Evolutionary conservation across 441 rosid species (phyloP).

Genomic region (Pelargonium cotyledonis): DNA sequence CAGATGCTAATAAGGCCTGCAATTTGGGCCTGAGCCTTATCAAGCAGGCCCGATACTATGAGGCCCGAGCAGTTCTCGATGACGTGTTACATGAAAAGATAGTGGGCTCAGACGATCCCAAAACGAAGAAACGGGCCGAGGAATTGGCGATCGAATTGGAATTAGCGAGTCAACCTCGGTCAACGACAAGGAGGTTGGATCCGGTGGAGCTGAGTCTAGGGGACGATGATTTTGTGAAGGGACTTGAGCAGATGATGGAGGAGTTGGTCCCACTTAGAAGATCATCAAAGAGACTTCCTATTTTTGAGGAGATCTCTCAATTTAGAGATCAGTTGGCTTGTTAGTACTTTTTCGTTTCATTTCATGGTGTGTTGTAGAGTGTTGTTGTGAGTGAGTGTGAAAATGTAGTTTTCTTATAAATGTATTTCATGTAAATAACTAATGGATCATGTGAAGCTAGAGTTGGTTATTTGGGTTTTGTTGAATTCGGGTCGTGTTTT

Average conservation of each 20-base stretch:
- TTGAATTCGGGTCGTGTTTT: too few relatives aligned
- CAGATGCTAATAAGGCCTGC: constrained; percentile 58
- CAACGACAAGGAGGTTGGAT: constrained; percentile 18
- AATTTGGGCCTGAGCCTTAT: constrained; percentile 64
- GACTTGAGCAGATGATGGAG: constrained; percentile 38
- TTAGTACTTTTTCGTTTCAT: constrained; percentile 5
- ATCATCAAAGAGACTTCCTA: constrained; percentile 63
- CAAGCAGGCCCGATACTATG: constrained; percentile 53
- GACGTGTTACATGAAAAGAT: constrained; percentile 29
- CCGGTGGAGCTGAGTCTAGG: constrained; percentile 24
- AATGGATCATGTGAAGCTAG: too few relatives aligned
- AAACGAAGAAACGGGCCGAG: constrained; percentile 48
- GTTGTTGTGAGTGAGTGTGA: background rate
- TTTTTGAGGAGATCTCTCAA: constrained; percentile 73
- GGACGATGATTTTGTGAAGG: constrained; percentile 48
- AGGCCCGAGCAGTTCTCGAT: constrained; percentile 41
- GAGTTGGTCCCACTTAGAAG: constrained; percentile 42
- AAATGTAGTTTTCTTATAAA: too few relatives aligned
- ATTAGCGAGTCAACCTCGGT: constrained; percentile 19
- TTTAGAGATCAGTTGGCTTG: constrained; percentile 56
- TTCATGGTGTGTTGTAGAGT: background rate
- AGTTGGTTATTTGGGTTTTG: too few relatives aligned
- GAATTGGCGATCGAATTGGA: constrained; percentile 52
- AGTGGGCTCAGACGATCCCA: constrained; percentile 52
- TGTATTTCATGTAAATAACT: too few relatives aligned